Base-by-base conservation (phyloP, 1,284 basidiomycete species). In the Vanrija sp. region DNA sequence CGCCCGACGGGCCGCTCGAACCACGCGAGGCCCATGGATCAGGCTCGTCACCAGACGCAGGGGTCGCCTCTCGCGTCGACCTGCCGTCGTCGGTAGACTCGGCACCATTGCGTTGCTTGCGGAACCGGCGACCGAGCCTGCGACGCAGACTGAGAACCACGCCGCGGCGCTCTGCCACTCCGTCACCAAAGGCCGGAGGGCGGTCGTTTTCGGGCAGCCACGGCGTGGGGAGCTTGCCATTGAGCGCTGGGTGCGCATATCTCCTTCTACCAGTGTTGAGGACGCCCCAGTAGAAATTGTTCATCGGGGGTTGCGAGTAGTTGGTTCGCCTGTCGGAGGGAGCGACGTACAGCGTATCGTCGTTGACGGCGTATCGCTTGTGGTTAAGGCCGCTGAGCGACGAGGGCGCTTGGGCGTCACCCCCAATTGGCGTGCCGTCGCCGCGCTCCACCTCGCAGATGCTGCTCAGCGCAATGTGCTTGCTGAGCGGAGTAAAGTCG, bases 221-320 rank as follows among this genome's bases (percentile, higher is more conserved):
- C 0, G 92, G 92, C 57, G 86, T 84, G 0, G 92, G 93, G 0
- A 96, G 81, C 3, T 87, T 82, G 0, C 92, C 92, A 14, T 86
- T 89, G 18, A 96, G 79, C 0, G 91, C 93, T 0, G 92, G 92
- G 64, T 96, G 92, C 0, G 88, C 91, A 63, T 95, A 96, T 49
- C 91, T 83, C 53, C 69, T 73, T 85, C 89, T 59, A 47, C 73
- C 73, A 7, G 73, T 75, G 56, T 94, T 94, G 6, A 96, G 79
- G 9, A 95, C 89, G 0, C 92, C 92, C 45, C 81, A 82, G 68
- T 91, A 95, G 83, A 89, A 93, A 66, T 89, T 89, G 12, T 87
- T 85, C 89, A 96, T 92, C 0, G 93, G 92, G 0, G 92, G 92
- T 73, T 96, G 93, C 0, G 88, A 91, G 72, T 93, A 96, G 76